A percentile compares a stretch with the other conserved stretches of the same genome.
phyloP scores from a whole-genome alignment of 1,284 basidiomycete species.

The Paramarasmius palmivorus region DNA sequence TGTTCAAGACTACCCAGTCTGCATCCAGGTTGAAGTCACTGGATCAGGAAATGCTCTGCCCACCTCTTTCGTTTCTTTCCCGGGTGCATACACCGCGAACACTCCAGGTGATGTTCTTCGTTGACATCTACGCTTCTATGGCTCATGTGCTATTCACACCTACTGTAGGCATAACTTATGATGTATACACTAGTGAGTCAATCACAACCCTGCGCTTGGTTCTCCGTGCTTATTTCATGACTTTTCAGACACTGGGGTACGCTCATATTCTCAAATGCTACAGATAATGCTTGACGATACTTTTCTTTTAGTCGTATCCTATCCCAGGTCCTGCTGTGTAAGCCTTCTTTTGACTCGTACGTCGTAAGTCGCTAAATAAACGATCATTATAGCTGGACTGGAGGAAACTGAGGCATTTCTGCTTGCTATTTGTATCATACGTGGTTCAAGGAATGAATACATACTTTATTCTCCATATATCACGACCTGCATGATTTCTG shows the following conservation, averaged over 20 bases:
- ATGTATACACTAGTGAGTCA: slow-evolving; percentile 1
- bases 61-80: slow-evolving; percentile 52
- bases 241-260: slow-evolving; percentile 2
- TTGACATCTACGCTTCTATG: no score
- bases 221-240: background rate
- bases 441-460: background rate
- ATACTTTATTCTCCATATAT: background rate
- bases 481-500: background rate
- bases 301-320: background rate
- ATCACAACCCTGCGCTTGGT: background rate
- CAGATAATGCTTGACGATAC: background rate
- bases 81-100: slow-evolving; percentile 46
- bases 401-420: slow-evolving; percentile 1
- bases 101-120: slow-evolving; percentile 38
- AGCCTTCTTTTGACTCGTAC: background rate
- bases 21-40: slow-evolving; percentile 52
- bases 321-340: slow-evolving; percentile 4
- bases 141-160: no score
- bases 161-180: background rate
- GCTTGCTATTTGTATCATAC: background rate
- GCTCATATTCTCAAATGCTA: background rate
- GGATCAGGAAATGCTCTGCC: slow-evolving; percentile 49
- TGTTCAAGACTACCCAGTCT: slow-evolving; percentile 46
- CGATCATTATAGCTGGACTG: background rate
- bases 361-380: background rate